Conservation (phyloP, 805 yeast species). For the Nadsonia fulvescens region DNA sequence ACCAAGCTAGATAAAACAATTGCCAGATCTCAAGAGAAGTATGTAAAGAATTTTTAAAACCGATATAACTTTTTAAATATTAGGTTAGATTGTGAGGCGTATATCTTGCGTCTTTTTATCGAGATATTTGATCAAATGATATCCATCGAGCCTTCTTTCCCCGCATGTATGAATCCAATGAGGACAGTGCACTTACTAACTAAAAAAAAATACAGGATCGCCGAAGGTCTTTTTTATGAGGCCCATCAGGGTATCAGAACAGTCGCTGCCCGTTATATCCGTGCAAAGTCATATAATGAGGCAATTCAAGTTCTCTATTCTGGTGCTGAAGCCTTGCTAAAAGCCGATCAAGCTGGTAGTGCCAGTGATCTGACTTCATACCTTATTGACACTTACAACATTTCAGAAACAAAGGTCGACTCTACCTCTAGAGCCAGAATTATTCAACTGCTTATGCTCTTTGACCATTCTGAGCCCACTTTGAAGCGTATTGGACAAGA, state of each 20-base stretch:
- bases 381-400: slow-evolving; percentile 49
- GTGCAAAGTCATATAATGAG: slow-evolving; percentile 43
- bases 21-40: slow-evolving; percentile 12
- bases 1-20: slow-evolving; percentile 6
- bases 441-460: slow-evolving; percentile 23
- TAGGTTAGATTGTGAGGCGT: no score
- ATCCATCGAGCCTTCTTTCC: no score
- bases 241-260: slow-evolving; percentile 92
- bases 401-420: slow-evolving; percentile 26
- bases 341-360: slow-evolving; percentile 59
- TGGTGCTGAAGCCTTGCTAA: slow-evolving; percentile 50
- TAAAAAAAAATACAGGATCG: slow-evolving; percentile 36
- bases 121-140: no score
- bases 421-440: slow-evolving; percentile 29
- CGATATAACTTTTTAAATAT: background rate
- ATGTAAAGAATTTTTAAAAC: slow-evolving; percentile 1
- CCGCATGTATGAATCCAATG: no score
- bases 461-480: slow-evolving; percentile 39
- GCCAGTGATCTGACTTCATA: slow-evolving; percentile 63
- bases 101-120: no score
- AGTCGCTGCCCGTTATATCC: slow-evolving; percentile 67
- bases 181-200: no score
- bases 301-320: slow-evolving; percentile 60
- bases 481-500: slow-evolving; percentile 50
- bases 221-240: slow-evolving; percentile 67